These are phyloP conservation scores for Funneliformis geosporum DNA, from an alignment of 192 early-diverging fungal species.

Conservation along the genomic window DNA sequence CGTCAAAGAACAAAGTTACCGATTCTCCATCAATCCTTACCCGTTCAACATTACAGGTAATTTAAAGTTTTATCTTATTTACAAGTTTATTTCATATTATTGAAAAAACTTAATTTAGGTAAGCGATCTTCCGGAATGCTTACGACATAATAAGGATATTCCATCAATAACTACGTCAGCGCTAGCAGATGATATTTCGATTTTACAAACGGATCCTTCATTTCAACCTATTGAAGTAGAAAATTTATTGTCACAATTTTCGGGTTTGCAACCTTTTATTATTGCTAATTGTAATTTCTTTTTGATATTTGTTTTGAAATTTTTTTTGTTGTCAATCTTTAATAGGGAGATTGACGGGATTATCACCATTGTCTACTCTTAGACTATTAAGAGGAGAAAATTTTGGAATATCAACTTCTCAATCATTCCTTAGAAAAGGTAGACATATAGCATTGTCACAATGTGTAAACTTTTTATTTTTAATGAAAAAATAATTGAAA, in stretches of 20 bases:
- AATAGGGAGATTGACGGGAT: neutral
- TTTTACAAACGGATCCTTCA: slow-evolving; percentile 9
- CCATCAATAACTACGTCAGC: neutral
- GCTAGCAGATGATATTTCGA: slow-evolving; percentile 8
- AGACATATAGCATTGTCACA: no score
- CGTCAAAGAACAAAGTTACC: slow-evolving; percentile 12
- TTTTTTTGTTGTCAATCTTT: neutral
- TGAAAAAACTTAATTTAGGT: neutral
- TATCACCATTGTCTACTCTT: neutral
- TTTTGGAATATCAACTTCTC: neutral
- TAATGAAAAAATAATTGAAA: neutral
- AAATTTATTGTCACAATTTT: slow-evolving; percentile 9
- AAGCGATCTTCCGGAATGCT: slow-evolving; percentile 26
- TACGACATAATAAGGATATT: neutral
- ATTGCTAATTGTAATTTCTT: neutral
- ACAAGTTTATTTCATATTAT: neutral
- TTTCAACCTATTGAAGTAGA: neutral
- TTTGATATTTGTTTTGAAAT: neutral
- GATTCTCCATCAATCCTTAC: neutral
- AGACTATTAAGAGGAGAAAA: neutral
- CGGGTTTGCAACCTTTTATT: slow-evolving; percentile 25
- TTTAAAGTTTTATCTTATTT: neutral
- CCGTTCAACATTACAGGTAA: slow-evolving; percentile 18
- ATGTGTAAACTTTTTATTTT: neutral
- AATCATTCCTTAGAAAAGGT: neutral